These are phyloP conservation scores for Xylaria venustula DNA, from an alignment of 495 filamentous ascomycete genomes.

Conservation along the genomic window DNA sequence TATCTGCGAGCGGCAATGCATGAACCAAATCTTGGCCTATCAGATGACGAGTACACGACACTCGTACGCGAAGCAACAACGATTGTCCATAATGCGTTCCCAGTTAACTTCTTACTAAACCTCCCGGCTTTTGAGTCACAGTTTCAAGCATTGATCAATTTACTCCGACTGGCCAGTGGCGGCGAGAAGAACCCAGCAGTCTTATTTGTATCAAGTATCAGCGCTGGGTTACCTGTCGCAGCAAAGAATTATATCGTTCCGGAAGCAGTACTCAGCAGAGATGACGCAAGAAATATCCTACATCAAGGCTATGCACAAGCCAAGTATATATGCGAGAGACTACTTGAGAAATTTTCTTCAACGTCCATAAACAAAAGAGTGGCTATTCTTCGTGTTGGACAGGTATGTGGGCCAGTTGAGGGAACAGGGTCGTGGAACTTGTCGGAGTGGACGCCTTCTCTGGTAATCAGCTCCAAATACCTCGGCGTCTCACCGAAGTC, in stretches of 20 bases:
- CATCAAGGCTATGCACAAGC: not conserved
- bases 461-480: not conserved
- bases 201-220: not conserved
- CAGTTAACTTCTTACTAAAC: not conserved
- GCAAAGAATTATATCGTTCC: not conserved
- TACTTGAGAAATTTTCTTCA: not conserved
- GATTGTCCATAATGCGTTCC: not conserved
- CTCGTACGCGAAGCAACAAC: not conserved
- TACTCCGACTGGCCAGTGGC: not conserved
- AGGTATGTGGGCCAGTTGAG: not conserved
- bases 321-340: not conserved
- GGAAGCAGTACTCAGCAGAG: not conserved
- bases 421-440: not conserved
- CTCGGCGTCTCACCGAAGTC: not conserved
- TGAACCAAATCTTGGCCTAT: not conserved
- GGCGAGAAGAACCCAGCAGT: not conserved
- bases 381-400: not conserved
- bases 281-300: not conserved
- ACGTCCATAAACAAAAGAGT: not conserved
- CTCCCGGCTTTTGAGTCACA: not conserved
- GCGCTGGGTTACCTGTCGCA: not conserved
- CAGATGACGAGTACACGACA: not conserved
- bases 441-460: not conserved
- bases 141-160: not conserved
- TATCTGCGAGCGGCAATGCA: not conserved